phyloP scores from a whole-genome alignment of 1,139 yeast genomes.

The Candida neerlandica region DNA sequence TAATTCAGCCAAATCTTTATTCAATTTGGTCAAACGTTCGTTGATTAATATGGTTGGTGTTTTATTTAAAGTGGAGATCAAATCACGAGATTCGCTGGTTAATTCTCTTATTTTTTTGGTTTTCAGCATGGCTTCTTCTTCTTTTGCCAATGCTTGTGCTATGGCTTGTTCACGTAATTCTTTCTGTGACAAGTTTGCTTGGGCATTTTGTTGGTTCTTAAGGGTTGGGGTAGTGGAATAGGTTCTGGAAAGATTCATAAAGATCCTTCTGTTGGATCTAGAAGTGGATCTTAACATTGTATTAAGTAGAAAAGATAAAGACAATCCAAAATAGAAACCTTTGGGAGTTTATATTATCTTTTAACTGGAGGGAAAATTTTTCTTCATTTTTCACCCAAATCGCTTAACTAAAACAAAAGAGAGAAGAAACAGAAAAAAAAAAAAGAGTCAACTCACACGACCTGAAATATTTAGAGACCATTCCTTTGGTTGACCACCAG shows the following conservation, averaged over 20 bases:
- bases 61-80: constrained; percentile 38
- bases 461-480: background rate
- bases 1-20: constrained; percentile 31
- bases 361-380: too few relatives aligned
- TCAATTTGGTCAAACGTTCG: constrained; percentile 33
- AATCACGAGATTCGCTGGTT: constrained; percentile 28
- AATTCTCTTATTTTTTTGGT: constrained; percentile 42
- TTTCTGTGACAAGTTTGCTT: constrained; percentile 25
- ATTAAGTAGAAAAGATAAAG: too few relatives aligned
- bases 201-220: background rate
- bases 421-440: background rate
- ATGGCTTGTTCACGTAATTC: constrained; percentile 44
- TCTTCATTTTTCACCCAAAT: background rate
- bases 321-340: too few relatives aligned
- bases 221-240: constrained; percentile 2
- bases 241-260: constrained; percentile 1
- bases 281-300: constrained; percentile 9
- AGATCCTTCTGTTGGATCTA: background rate
- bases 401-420: too few relatives aligned
- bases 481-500: background rate
- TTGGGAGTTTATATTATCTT: background rate
- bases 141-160: constrained; percentile 49
- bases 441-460: constrained; percentile 6
- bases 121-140: constrained; percentile 42
- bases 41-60: constrained; percentile 36